These are phyloP conservation scores for Sarocladium strictum DNA, from an alignment of 2,329 filamentous ascomycete species.

Conservation along the genomic window DNA sequence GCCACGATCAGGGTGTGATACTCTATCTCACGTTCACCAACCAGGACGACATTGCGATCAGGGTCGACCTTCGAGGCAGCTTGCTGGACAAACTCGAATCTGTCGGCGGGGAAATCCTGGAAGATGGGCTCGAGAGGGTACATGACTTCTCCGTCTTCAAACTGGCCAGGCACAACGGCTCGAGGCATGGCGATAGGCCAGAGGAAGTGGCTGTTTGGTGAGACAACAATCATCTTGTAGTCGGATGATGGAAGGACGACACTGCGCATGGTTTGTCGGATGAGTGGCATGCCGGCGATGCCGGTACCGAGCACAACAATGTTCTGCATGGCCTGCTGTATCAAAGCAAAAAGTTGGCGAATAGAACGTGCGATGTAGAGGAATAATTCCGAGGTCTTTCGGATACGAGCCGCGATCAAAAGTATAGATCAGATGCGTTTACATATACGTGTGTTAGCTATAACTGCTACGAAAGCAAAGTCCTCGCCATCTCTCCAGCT, in stretches of 20 bases:
- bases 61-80: conserved; percentile 39
- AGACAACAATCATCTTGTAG: conserved; percentile 39
- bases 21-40: conserved; percentile 30
- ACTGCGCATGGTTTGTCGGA: conserved; percentile 45
- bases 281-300: conserved; percentile 38
- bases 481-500: too few species aligned
- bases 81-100: conserved; percentile 48
- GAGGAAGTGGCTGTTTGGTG: conserved; percentile 42
- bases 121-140: conserved; percentile 36
- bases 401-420: too few species aligned
- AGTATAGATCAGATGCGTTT: too few species aligned
- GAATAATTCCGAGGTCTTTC: too few species aligned
- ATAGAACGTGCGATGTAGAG: too few species aligned
- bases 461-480: too few species aligned
- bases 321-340: conserved; percentile 22
- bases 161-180: conserved; percentile 38
- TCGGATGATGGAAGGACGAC: conserved; percentile 31
- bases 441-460: too few species aligned
- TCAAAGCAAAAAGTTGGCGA: not conserved
- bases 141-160: conserved; percentile 34
- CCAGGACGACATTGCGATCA: conserved; percentile 33
- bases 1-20: conserved; percentile 51
- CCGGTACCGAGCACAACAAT: conserved; percentile 47
- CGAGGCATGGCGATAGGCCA: conserved; percentile 44
- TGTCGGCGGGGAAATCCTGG: conserved; percentile 36